A percentile compares a stretch with the other conserved stretches of the same genome.
Evolutionary conservation across 73 alveolate species (phyloP).

Genomic region (Tetrahymena elliotti): DNA sequence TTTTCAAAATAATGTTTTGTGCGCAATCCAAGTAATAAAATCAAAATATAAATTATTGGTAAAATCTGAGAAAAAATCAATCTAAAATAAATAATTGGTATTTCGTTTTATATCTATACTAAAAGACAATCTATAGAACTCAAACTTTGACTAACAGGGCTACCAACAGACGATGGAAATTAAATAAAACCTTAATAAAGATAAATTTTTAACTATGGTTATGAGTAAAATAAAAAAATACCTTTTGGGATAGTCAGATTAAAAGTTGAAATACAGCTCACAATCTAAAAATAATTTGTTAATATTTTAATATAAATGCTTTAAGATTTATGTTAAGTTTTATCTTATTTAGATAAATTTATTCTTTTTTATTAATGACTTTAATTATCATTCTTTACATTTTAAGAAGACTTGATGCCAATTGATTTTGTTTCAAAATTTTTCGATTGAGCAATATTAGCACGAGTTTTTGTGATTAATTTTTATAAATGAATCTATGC

Average conservation of each 20-base stretch:
- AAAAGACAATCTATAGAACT: not conserved
- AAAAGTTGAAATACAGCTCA: not conserved
- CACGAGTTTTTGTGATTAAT: not conserved
- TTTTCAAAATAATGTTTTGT: not conserved
- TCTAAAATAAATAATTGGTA: not conserved
- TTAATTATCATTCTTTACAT: not conserved
- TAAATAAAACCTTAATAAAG: slow-evolving; percentile 1
- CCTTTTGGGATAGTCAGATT: not conserved
- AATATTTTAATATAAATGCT: not conserved
- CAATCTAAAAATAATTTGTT: not conserved
- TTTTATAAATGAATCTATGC: not conserved
- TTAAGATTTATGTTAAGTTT: not conserved
- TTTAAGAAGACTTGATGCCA: not conserved
- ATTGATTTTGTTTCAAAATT: not conserved
- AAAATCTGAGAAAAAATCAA: not conserved
- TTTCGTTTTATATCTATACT: not conserved
- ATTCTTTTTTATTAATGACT: not conserved
- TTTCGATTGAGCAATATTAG: no score
- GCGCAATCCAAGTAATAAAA: not conserved
- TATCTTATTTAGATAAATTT: not conserved
- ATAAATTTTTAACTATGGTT: not conserved
- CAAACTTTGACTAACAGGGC: not conserved
- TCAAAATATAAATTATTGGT: not conserved
- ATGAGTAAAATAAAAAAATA: not conserved
- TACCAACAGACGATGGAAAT: not conserved